Evolutionary conservation across 345 rosid genomes (phyloP).

Genomic region (Brassica juncea): DNA sequence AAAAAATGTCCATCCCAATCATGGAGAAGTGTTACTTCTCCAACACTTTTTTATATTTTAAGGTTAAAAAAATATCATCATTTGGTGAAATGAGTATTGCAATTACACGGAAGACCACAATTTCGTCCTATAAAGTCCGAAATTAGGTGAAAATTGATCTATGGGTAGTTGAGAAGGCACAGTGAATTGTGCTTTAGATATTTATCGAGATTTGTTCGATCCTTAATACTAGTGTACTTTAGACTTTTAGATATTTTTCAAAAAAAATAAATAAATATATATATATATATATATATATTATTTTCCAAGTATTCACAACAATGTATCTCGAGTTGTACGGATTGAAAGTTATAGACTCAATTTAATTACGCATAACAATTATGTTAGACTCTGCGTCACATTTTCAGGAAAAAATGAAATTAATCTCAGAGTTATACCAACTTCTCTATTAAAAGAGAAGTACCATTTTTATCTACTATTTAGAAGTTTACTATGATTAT

Average conservation of each 20-base stretch:
- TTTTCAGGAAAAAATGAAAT: neutral
- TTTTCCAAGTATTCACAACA: neutral
- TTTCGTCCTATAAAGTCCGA: conserved; percentile 29
- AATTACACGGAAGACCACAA: neutral
- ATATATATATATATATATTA: too few relatives aligned
- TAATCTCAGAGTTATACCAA: neutral
- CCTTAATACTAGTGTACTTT: neutral
- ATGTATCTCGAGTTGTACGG: neutral
- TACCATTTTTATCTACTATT: too few relatives aligned
- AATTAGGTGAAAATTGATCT: conserved; percentile 33
- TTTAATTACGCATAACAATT: neutral
- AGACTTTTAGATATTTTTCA: neutral
- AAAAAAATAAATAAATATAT: too few relatives aligned
- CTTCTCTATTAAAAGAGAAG: too few relatives aligned
- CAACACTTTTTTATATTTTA: neutral
- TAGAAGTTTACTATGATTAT: too few relatives aligned
- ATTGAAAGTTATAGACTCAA: neutral
- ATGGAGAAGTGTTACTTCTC: neutral
- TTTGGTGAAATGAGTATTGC: conserved; percentile 15
- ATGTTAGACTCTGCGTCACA: neutral
- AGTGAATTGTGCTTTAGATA: conserved; percentile 19
- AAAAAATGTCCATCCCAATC: neutral
- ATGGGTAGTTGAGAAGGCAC: conserved; percentile 34
- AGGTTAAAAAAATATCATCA: neutral
- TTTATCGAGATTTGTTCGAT: conserved; percentile 18